phyloP scores from a whole-genome alignment of 2,329 filamentous ascomycete species.

The Penicillium sp. region DNA sequence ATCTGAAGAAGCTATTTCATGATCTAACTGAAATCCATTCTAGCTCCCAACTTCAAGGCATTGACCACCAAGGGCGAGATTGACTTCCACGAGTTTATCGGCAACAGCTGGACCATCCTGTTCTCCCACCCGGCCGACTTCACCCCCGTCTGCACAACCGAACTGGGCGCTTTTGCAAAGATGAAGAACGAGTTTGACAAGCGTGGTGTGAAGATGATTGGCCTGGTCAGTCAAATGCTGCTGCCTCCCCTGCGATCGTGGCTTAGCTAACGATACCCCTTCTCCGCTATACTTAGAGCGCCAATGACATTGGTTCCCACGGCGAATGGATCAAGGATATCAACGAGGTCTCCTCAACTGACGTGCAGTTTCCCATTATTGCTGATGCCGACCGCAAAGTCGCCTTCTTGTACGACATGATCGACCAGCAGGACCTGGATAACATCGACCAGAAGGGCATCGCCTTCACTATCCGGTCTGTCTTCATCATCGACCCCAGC shows the following conservation, averaged over 20 bases:
- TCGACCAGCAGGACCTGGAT: constrained; percentile 82
- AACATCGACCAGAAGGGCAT: constrained; percentile 81
- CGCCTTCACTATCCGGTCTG: constrained; percentile 91
- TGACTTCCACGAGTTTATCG: constrained; percentile 73
- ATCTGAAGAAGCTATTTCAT: too few relatives aligned
- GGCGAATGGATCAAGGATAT: constrained; percentile 64
- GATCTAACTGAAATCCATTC: background rate
- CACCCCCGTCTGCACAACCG: constrained; percentile 94
- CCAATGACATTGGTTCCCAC: constrained; percentile 61
- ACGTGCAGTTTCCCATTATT: constrained; percentile 79
- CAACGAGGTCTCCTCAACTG: constrained; percentile 75
- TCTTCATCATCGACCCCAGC: constrained; percentile 93
- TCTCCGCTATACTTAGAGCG: constrained; percentile 52
- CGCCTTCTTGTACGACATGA: constrained; percentile 80
- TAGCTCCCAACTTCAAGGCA: constrained; percentile 70
- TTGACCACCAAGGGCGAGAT: constrained; percentile 69
- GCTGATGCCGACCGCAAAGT: constrained; percentile 81
- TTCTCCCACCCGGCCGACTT: constrained; percentile 79
- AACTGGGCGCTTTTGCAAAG: constrained; percentile 91
- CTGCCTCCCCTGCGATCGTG: background rate
- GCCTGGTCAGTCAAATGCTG: constrained; percentile 60
- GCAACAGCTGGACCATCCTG: constrained; percentile 70
- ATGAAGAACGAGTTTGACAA: constrained; percentile 86
- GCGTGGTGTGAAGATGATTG: constrained; percentile 89
- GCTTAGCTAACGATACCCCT: background rate